phyloP scores from a whole-genome alignment of 106 monocot species.

The Dendrobium huoshanense region DNA sequence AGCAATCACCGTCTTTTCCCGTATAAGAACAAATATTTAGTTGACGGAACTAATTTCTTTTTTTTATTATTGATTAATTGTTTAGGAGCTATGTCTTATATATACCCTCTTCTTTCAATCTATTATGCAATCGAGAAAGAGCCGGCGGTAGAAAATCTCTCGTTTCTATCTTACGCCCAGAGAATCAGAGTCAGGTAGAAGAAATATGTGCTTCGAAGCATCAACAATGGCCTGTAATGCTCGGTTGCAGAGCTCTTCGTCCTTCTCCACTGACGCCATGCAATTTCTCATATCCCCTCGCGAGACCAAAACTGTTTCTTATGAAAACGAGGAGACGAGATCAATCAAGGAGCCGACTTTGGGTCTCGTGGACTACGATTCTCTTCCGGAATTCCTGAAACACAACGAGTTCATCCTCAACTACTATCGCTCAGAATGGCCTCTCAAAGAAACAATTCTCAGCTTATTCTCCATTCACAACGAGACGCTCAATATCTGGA shows the following conservation, averaged over 20 bases:
- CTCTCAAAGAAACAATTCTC: conserved; percentile 36
- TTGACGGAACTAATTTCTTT: too few species aligned
- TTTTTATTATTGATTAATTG: too few species aligned
- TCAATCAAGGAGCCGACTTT: not conserved
- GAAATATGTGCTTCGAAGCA: conserved; percentile 2
- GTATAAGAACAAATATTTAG: too few species aligned
- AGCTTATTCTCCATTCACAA: conserved; percentile 56
- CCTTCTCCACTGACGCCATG: not conserved
- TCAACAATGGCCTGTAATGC: not conserved
- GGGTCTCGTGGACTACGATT: conserved; percentile 24
- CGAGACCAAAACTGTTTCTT: not conserved
- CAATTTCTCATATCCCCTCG: not conserved
- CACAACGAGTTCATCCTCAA: conserved; percentile 42
- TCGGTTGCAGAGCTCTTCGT: not conserved
- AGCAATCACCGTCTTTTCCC: too few species aligned
- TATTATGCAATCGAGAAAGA: not conserved
- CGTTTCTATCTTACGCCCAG: not conserved
- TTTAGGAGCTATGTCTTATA: too few species aligned
- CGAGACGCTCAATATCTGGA: conserved; percentile 48
- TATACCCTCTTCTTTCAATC: not conserved
- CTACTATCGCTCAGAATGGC: conserved; percentile 42
- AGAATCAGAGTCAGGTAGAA: not conserved
- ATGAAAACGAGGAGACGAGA: not conserved
- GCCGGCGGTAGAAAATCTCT: not conserved
- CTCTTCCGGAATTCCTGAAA: conserved; percentile 35